Percentiles rank a stretch among this genome's conserved stretches.
These are phyloP conservation scores for Colletotrichum zoysiae DNA, from an alignment of 2,329 filamentous ascomycete genomes.

Conservation along the genomic window DNA sequence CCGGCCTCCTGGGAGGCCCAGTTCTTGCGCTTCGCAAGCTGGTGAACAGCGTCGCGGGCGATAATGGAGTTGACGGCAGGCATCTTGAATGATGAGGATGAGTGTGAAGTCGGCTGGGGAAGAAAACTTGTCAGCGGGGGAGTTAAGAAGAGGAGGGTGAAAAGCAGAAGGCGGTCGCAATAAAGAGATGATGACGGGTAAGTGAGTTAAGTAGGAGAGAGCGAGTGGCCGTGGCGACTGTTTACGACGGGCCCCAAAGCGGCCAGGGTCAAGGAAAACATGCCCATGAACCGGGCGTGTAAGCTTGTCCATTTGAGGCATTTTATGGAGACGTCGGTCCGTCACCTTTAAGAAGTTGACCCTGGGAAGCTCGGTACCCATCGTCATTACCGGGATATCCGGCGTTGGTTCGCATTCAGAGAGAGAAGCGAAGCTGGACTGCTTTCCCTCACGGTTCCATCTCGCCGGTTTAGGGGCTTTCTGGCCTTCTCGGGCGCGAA, in stretches of 20 bases:
- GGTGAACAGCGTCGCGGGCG: slow-evolving; percentile 54
- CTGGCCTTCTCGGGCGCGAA: neutral
- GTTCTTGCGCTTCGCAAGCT: slow-evolving; percentile 57
- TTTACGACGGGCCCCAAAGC: neutral
- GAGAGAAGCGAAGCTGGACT: slow-evolving; percentile 4
- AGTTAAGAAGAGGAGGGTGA: neutral
- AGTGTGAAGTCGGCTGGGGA: slow-evolving; percentile 36
- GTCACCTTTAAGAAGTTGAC: neutral
- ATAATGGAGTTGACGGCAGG: slow-evolving; percentile 56
- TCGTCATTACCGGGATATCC: slow-evolving; percentile 38
- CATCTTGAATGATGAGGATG: slow-evolving; percentile 51
- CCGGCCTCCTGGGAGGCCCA: slow-evolving; percentile 55
- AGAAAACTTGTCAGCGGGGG: slow-evolving; percentile 20
- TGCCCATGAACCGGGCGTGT: slow-evolving; percentile 1
- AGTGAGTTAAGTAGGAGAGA: slow-evolving; percentile 36
- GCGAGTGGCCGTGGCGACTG: slow-evolving; percentile 29
- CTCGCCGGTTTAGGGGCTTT: neutral
- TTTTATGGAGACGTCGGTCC: slow-evolving; percentile 33
- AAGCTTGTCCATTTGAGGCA: slow-evolving; percentile 36
- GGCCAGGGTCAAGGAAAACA: slow-evolving; percentile 10
- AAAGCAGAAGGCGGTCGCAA: neutral
- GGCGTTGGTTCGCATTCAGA: slow-evolving; percentile 19
- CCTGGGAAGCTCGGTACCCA: slow-evolving; percentile 18
- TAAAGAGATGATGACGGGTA: slow-evolving; percentile 8
- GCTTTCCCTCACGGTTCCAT: neutral